A percentile compares a stretch with the other conserved stretches of the same genome.
Conservation (phyloP, 108 stramenopile genomes). For the Asterionellopsis glacialis region DNA sequence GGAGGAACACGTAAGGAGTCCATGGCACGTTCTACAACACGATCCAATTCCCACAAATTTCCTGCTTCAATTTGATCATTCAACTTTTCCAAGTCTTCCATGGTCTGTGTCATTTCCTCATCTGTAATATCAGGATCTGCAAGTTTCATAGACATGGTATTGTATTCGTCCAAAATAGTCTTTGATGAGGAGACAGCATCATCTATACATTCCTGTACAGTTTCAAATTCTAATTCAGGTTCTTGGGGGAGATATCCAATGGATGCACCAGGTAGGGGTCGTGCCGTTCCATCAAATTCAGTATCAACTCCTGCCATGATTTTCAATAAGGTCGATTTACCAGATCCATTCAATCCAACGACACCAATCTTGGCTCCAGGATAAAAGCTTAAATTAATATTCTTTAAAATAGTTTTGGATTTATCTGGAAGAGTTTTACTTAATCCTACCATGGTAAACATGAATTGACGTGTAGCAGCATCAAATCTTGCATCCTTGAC, state of each 20-base stretch:
- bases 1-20: slow-evolving; percentile 77
- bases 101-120: slow-evolving; percentile 59
- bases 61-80: slow-evolving; percentile 82
- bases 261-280: slow-evolving; percentile 78
- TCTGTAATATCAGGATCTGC: slow-evolving; percentile 76
- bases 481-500: slow-evolving; percentile 83
- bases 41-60: slow-evolving; percentile 85
- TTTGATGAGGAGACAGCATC: slow-evolving; percentile 66
- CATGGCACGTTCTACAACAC: slow-evolving; percentile 77
- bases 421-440: slow-evolving; percentile 83
- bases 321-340: slow-evolving; percentile 87
- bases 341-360: slow-evolving; percentile 85
- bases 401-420: slow-evolving; percentile 80
- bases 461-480: slow-evolving; percentile 84
- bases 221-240: slow-evolving; percentile 63
- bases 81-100: slow-evolving; percentile 61
- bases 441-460: slow-evolving; percentile 80
- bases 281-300: slow-evolving; percentile 83
- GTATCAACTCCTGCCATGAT: slow-evolving; percentile 94
- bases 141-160: slow-evolving; percentile 64
- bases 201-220: slow-evolving; percentile 84
- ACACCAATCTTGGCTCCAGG: slow-evolving; percentile 92
- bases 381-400: slow-evolving; percentile 84
- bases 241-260: slow-evolving; percentile 89
- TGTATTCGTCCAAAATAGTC: slow-evolving; percentile 72